Conservation (phyloP, 2,329 filamentous ascomycete genomes). For the Pseudocercospora pini-densiflorae region DNA sequence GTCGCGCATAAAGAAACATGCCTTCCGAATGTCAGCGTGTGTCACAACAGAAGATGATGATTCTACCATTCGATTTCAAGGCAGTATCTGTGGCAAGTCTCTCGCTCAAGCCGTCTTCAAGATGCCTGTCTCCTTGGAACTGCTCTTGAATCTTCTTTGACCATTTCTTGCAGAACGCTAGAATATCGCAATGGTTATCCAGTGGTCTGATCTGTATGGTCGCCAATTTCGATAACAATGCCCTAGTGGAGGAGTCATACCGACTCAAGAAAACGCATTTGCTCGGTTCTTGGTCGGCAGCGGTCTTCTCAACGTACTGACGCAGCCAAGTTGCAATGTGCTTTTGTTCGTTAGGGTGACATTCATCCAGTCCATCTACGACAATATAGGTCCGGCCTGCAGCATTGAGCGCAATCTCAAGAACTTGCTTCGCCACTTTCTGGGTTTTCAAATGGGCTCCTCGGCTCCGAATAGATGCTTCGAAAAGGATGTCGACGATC, state of each 20-base stretch:
- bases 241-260: conserved; percentile 6
- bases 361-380: conserved; percentile 22
- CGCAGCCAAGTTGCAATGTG: conserved; percentile 14
- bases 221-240: conserved; percentile 3
- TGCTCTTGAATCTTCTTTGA: neutral
- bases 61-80: neutral
- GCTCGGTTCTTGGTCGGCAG: neutral
- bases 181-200: conserved; percentile 11
- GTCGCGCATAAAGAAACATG: conserved; percentile 23
- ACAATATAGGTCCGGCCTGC: conserved; percentile 7
- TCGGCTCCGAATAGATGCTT: neutral
- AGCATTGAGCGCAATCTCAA: neutral
- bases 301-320: conserved; percentile 4
- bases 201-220: conserved; percentile 1
- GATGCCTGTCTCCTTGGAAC: too few relatives aligned
- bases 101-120: neutral
- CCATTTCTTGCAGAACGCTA: neutral
- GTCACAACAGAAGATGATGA: too few relatives aligned
- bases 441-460: conserved; percentile 4
- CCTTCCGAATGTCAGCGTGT: neutral
- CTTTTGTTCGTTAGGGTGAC: conserved; percentile 10
- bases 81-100: neutral
- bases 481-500: conserved; percentile 9
- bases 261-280: conserved; percentile 15
- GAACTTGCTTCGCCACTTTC: conserved; percentile 11